Base-by-base conservation (phyloP, 2,329 filamentous ascomycete genomes). In the Ceratocystis harringtonii region DNA sequence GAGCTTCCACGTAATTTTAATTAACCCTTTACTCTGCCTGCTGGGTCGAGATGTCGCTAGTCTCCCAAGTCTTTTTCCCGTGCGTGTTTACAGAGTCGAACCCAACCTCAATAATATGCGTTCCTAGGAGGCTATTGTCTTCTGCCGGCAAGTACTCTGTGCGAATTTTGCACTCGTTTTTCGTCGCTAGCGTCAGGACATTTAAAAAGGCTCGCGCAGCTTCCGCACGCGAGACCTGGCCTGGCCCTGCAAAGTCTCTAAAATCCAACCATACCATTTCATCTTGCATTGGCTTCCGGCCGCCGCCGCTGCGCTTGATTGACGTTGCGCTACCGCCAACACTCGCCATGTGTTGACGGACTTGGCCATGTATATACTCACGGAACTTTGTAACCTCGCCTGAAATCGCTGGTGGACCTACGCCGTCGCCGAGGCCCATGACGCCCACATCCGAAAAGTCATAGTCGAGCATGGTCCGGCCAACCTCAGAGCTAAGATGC, bases 131-230 rank as follows among this genome's bases (percentile, higher is more conserved):
- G 43, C 45, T 58, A 12, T 45, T 32, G n/a, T 67, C 60, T 28
- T 65, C 63, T 1, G 78, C 74, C 62, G 73, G 64, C 6, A 71
- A 70, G 5, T 73, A 66, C 5, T 70, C 69, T 28, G 73, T 71
- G 32, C 73, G 73, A 2, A 80, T 76, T 74, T 95, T 72, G 57
- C 92, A 75, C 65, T 81, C 73, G 1, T 80, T 80, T 74, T 85
- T 89, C 1, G 84, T 90, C 5, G 83, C 85, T 55, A 94, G 79
- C 10, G 81, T 79, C 15, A 95, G 80, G 1, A 89, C 79, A 72
- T 94, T 88, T 75, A 88, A 83, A 72, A 90, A 87, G 0, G 85
- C 89, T 72, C 91, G 88, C 1, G 88, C 85, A 7, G 87, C 88
- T 12, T 90, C 84, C 36, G 82, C 76, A 44, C 78, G 80, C 36